Conservation (phyloP, 192 early-diverging fungal species). For the Geranomyces variabilis region DNA sequence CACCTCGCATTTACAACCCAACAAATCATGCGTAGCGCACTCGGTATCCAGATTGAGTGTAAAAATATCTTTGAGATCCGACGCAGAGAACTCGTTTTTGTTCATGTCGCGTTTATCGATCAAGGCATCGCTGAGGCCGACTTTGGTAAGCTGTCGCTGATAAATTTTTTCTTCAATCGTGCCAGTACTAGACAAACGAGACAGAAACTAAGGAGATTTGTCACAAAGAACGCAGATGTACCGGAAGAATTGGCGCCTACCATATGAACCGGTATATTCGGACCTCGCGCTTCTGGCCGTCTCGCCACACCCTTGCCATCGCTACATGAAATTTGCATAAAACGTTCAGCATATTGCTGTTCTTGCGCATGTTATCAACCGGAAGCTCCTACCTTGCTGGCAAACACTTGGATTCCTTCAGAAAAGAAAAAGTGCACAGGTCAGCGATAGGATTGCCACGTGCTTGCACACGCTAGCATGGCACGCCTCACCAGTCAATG, state of each 20-base stretch:
- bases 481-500: constrained; percentile 66
- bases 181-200: constrained; percentile 40
- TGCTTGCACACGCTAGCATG: too few species aligned
- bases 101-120: constrained; percentile 52
- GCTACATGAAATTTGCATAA: constrained; percentile 36
- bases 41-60: constrained; percentile 53
- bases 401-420: constrained; percentile 46
- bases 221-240: neutral
- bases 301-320: constrained; percentile 70
- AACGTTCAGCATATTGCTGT: constrained; percentile 28
- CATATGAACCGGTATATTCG: constrained; percentile 51
- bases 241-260: too few species aligned
- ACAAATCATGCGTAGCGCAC: constrained; percentile 60
- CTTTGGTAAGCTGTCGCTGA: constrained; percentile 66
- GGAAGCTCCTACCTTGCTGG: constrained; percentile 45
- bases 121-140: constrained; percentile 57
- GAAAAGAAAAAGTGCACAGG: too few species aligned
- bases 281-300: constrained; percentile 50
- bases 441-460: too few species aligned
- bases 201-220: neutral
- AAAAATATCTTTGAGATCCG: constrained; percentile 62
- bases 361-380: constrained; percentile 56
- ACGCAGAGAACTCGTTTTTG: constrained; percentile 56
- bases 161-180: constrained; percentile 64
- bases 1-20: constrained; percentile 48